A percentile compares a stretch with the other conserved stretches of the same genome.
Conservation (phyloP, 2,329 filamentous ascomycete genomes). For the Colletotrichum theobromicola region DNA sequence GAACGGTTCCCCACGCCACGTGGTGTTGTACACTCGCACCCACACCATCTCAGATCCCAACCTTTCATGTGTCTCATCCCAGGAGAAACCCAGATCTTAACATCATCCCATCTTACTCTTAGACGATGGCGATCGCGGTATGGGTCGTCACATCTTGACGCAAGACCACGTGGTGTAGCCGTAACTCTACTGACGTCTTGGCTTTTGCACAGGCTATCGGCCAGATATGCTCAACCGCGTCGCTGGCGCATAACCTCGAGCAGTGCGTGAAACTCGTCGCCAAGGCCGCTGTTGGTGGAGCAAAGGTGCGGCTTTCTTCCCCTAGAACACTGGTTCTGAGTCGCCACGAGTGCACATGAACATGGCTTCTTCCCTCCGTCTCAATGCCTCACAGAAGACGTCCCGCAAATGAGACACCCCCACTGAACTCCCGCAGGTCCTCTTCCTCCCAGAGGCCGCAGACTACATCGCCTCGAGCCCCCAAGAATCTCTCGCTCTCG, state of each 20-base stretch:
- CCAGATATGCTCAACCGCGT: slow-evolving; percentile 86
- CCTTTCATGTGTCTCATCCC: background rate
- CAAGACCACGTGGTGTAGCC: background rate
- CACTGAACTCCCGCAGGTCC: slow-evolving; percentile 46
- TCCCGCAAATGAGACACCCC: background rate
- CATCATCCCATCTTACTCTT: background rate
- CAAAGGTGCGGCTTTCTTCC: slow-evolving; percentile 62
- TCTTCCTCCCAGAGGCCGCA: slow-evolving; percentile 91
- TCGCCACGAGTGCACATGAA: background rate
- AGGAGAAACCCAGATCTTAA: background rate
- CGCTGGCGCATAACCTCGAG: slow-evolving; percentile 77
- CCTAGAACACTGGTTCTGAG: background rate
- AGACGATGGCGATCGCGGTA: slow-evolving; percentile 34
- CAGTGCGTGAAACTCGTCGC: slow-evolving; percentile 76
- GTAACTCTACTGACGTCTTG: background rate
- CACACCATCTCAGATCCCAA: background rate
- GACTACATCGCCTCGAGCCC: slow-evolving; percentile 83
- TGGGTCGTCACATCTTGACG: background rate
- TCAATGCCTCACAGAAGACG: background rate
- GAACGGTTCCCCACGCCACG: background rate
- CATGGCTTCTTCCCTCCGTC: background rate
- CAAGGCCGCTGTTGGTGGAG: slow-evolving; percentile 77
- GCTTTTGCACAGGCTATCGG: slow-evolving; percentile 71
- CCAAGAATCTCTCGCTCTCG: slow-evolving; percentile 73
- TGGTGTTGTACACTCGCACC: background rate